Evolutionary conservation across 768 basidiomycete species (phyloP).

Genomic region (Gymnopilus dilepis): DNA sequence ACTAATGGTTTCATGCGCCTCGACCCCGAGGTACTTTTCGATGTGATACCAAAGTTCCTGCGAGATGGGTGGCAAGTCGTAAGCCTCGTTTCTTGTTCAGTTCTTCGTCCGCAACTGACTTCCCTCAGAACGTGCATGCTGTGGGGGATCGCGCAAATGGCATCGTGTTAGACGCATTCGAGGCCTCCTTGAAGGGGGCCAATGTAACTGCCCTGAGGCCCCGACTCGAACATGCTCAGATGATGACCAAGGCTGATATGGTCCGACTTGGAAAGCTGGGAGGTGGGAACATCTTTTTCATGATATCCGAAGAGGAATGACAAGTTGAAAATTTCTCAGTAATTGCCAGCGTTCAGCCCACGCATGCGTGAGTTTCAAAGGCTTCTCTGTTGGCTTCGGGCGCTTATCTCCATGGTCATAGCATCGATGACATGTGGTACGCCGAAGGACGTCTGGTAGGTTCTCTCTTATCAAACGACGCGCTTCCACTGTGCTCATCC

Average conservation of each 20-base stretch:
- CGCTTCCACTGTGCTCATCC: slow-evolving; percentile 4
- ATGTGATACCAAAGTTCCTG: slow-evolving; percentile 71
- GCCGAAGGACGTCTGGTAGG: slow-evolving; percentile 80
- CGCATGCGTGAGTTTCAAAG: slow-evolving; percentile 69
- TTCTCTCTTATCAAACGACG: slow-evolving; percentile 5
- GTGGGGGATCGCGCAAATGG: slow-evolving; percentile 90
- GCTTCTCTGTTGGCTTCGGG: background rate
- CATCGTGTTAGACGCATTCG: slow-evolving; percentile 83
- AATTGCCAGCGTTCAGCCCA: slow-evolving; percentile 90
- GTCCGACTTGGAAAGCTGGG: slow-evolving; percentile 77
- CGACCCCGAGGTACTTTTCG: slow-evolving; percentile 61
- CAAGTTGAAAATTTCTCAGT: slow-evolving; percentile 51
- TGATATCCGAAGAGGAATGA: background rate
- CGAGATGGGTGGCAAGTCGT: slow-evolving; percentile 92
- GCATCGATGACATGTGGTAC: slow-evolving; percentile 89
- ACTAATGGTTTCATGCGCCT: slow-evolving; percentile 82
- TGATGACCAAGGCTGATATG: slow-evolving; percentile 80
- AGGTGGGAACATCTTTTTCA: slow-evolving; percentile 50
- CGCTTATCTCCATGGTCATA: slow-evolving; percentile 29
- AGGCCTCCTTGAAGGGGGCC: slow-evolving; percentile 61
- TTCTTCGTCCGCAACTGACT: background rate
- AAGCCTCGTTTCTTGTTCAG: slow-evolving; percentile 34
- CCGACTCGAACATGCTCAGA: slow-evolving; percentile 91
- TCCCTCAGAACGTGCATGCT: slow-evolving; percentile 78
- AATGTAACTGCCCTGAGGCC: slow-evolving; percentile 73